Evolutionary conservation across 768 basidiomycete species (phyloP).

Genomic region (Obba rivulosa): DNA sequence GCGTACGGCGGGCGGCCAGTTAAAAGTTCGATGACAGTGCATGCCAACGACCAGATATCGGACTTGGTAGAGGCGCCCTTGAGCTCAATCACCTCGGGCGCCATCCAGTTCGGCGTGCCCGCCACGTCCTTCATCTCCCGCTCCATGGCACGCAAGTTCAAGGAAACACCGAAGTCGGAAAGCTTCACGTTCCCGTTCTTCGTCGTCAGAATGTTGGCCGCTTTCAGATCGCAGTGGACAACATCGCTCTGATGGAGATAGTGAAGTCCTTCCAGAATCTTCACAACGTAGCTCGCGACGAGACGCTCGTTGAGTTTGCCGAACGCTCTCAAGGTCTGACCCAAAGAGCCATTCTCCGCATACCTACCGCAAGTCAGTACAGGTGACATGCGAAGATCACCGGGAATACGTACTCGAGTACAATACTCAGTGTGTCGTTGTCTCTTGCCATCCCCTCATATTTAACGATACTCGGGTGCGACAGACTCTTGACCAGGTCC

Average conservation of each 20-base stretch:
- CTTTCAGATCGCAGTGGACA: slow-evolving; percentile 97
- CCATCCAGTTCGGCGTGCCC: slow-evolving; percentile 99
- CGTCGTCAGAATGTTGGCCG: slow-evolving; percentile 97
- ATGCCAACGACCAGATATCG: slow-evolving; percentile 94
- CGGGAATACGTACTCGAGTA: slow-evolving; percentile 74
- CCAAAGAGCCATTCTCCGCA: slow-evolving; percentile 93
- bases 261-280: slow-evolving; percentile 92
- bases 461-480: slow-evolving; percentile 94
- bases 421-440: slow-evolving; percentile 82
- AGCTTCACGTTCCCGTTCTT: slow-evolving; percentile 98
- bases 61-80: slow-evolving; percentile 91
- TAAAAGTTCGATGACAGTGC: slow-evolving; percentile 90
- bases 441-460: slow-evolving; percentile 96
- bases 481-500: slow-evolving; percentile 82
- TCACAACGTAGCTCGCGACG: slow-evolving; percentile 90
- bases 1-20: slow-evolving; percentile 91
- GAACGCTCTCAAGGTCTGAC: slow-evolving; percentile 88
- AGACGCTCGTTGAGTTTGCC: slow-evolving; percentile 90
- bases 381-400: slow-evolving; percentile 9
- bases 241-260: slow-evolving; percentile 89
- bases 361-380: slow-evolving; percentile 49
- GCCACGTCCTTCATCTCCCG: slow-evolving; percentile 80
- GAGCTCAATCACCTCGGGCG: slow-evolving; percentile 94
- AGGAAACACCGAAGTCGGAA: slow-evolving; percentile 95
- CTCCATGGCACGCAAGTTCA: slow-evolving; percentile 89